Conservation (phyloP, 2,329 filamentous ascomycete species). For the Xylaria polymorpha region DNA sequence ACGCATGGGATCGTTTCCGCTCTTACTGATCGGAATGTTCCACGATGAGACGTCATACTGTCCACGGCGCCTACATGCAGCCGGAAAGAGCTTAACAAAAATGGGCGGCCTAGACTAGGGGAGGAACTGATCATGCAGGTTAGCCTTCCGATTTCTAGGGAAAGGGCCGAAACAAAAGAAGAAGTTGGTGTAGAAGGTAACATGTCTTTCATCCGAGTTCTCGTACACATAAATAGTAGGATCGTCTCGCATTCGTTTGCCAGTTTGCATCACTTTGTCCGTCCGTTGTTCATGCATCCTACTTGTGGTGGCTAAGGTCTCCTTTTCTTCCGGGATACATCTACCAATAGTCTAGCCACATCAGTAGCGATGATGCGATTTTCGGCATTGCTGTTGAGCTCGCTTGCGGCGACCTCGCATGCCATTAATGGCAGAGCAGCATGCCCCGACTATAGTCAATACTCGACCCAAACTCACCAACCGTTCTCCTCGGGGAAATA, state of each 20-base stretch:
- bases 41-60: slow-evolving; percentile 36
- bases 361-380: slow-evolving; percentile 28
- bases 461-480: slow-evolving; percentile 68
- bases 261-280: slow-evolving; percentile 6
- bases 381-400: slow-evolving; percentile 31
- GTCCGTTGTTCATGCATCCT: slow-evolving; percentile 7
- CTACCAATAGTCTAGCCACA: slow-evolving; percentile 5
- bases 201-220: slow-evolving; percentile 1
- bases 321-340: neutral
- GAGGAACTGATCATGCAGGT: slow-evolving; percentile 19
- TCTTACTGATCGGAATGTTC: slow-evolving; percentile 26
- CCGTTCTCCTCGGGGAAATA: slow-evolving; percentile 83
- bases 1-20: slow-evolving; percentile 26
- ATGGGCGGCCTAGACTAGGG: slow-evolving; percentile 25
- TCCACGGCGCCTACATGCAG: slow-evolving; percentile 19
- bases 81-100: slow-evolving; percentile 29
- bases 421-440: slow-evolving; percentile 36
- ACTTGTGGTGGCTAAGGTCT: slow-evolving; percentile 2
- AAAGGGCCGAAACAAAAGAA: slow-evolving; percentile 22
- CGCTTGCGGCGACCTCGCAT: slow-evolving; percentile 30
- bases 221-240: slow-evolving; percentile 13
- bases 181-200: slow-evolving; percentile 15
- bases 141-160: slow-evolving; percentile 25
- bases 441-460: slow-evolving; percentile 75
- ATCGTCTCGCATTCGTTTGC: slow-evolving; percentile 2